Evolutionary conservation across 2,329 filamentous ascomycete species (phyloP), one percentile per base, ranked within the genome.

Genomic region (Curvularia verruculosa): DNA sequence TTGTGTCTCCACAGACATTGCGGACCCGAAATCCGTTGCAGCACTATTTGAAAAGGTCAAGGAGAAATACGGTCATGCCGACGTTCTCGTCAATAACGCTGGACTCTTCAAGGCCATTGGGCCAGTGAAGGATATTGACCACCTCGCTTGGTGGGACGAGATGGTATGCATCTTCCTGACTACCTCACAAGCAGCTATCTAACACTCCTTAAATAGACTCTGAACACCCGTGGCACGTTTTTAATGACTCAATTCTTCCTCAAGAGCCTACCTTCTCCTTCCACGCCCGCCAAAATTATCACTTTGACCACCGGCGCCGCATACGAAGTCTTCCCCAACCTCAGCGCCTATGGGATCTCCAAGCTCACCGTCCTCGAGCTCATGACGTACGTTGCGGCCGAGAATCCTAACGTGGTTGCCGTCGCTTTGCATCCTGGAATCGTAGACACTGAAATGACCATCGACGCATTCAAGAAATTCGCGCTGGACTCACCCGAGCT

Each of bases 161-260:
- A 55, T 71, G 52, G 68, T 66, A 54, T 19, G 26, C 9, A 24
- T 34, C 7, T 28, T 34, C 15, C 7, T 18, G 24, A 31, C 1
- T 13, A 2, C 8, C 23, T 46, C 3, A 0, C 3, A 12, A n/a
- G 3, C 13, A n/a, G 10, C 3, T 28, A 2, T 5, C n/a, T 44
- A 44, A 44, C 41, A 0, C 4, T 45, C 2, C 7, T 1, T 3
- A 9, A 19, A 5, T 24, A 78, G 75, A 71, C 74, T 47, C 57
- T 70, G 21, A 78, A 78, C 49, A 61, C 71, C 36, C 66, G 67
- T 40, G 77, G 74, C 36, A 73, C 68, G 0, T 75, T 73, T 53
- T 64, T 75, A 26, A 53, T 70, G 18, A 75, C 69, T 4, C 69
- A 73, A 44, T 60, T 60, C 1, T 78, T 77, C 55, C 61, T 78